Base-by-base conservation (phyloP, 768 basidiomycete genomes). In the Filobasidium floriforme region DNA sequence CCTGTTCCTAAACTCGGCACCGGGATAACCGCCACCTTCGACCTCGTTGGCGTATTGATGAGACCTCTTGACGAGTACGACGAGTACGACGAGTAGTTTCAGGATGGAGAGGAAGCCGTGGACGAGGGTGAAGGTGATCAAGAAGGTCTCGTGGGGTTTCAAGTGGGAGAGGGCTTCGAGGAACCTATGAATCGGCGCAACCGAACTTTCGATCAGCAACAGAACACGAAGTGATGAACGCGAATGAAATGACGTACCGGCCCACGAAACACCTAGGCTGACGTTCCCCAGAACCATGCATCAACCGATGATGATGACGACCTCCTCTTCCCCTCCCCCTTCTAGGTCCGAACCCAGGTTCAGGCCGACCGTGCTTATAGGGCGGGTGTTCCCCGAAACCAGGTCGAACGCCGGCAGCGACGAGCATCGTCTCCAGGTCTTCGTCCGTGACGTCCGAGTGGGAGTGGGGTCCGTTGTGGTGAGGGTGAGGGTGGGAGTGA, bases 1-100 rank as follows among this genome's bases (percentile, higher is more conserved):
- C 46, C 46, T 51, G 46, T 12, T 51, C 46, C 46, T 51, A 24
- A 19, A 51, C 24, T 51, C 46, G 19, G 46, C 46, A 19, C 46
- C 46, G 4, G 46, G 46, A 12, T 51, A 51, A 3, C 46, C 46
- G 18, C 19, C 46, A 51, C 24, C 12, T 51, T 51, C 46, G 46
- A 51, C 54, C 26, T 57, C 26, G 22, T 57, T 57, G 54, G 6
- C 54, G 54, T 28, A 22, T 15, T 57, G 54, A 32, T 28, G 54
- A 57, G 22, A 22, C 12, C 54, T 15, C 26, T 57, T 57, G 22
- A 28, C 29, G 54, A 57, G 26, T 14, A 57, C 14, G 54, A 57
- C 15, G 22, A 57, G 22, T 3, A 57, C 24, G 54, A 57, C 7
- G 54, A 28, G 5, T 1, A 28, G 15, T 24, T 24, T 57, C 1